These are phyloP conservation scores for Madurella mycetomatis DNA, from an alignment of 2,329 filamentous ascomycete genomes.

Conservation along the genomic window DNA sequence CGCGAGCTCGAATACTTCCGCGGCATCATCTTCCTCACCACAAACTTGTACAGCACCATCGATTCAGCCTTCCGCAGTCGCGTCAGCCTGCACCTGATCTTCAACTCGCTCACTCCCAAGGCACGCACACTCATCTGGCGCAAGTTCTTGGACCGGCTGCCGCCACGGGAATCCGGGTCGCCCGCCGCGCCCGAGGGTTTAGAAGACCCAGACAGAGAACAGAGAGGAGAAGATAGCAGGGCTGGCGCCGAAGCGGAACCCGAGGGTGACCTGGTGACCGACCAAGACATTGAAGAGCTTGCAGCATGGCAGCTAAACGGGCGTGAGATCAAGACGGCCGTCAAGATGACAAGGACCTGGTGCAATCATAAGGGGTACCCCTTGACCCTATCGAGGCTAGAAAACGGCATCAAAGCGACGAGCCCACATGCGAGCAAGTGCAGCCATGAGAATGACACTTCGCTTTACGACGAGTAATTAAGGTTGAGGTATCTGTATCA, in stretches of 20 bases:
- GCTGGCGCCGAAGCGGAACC: slow-evolving; percentile 1
- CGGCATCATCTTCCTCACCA: slow-evolving; percentile 44
- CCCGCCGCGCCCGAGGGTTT: neutral
- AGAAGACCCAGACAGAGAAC: neutral
- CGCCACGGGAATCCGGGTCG: slow-evolving; percentile 5
- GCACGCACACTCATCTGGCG: slow-evolving; percentile 41
- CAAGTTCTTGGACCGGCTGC: slow-evolving; percentile 41
- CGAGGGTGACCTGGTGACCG: slow-evolving; percentile 18
- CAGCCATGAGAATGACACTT: slow-evolving; percentile 14
- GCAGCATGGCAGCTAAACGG: slow-evolving; percentile 41
- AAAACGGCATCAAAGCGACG: slow-evolving; percentile 44
- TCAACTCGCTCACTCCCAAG: slow-evolving; percentile 36
- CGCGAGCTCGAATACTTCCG: slow-evolving; percentile 43
- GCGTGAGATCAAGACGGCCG: slow-evolving; percentile 44
- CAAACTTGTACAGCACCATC: slow-evolving; percentile 40
- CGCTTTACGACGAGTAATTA: slow-evolving; percentile 18
- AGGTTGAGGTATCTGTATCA: neutral
- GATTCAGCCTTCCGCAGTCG: slow-evolving; percentile 44
- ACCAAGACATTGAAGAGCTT: slow-evolving; percentile 38
- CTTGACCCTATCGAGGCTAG: slow-evolving; percentile 39
- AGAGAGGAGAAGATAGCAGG: neutral
- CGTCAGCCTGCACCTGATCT: slow-evolving; percentile 45
- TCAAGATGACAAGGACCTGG: slow-evolving; percentile 44
- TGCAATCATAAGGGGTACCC: slow-evolving; percentile 41
- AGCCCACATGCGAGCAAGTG: slow-evolving; percentile 39